Evolutionary conservation across 2,329 filamentous ascomycete species (phyloP), one percentile per base, ranked within the genome.

Genomic region (Fusarium equiseti): DNA sequence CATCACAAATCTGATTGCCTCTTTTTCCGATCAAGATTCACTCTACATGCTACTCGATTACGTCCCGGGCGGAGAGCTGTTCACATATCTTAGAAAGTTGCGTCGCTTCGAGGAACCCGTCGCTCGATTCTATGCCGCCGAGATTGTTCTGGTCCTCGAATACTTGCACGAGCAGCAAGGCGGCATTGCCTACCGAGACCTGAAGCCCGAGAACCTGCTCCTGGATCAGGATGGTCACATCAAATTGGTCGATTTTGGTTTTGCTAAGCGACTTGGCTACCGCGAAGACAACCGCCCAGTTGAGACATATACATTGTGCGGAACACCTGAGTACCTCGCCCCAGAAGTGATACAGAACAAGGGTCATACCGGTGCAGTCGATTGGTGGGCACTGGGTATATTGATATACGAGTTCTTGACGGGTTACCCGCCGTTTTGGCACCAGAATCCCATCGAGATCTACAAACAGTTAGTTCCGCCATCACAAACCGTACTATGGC

Each of bases 321-420:
- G 92, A 53, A 95, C 92, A 3, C 92, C 92, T 48, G 92, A 95
- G 77, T 95, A 95, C 79, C 88, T 95, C 48, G 92, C 92, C 3
- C 92, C 92, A 8, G 92, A 95, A 81, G 92, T 95, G 44, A 95
- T 95, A 73, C 89, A 93, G 71, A 94, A 93, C 78, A 94, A 93
- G 77, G 92, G 91, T 15, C 89, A 91, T 76, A 90, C 88, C 5
- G 90, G 88, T 4, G 92, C 92, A 16, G 92, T 95, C 38, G 92
- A 95, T 83, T 95, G 92, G 92, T 95, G 93, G 93, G 92, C 93
- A 1, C 85, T 96, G 72, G 93, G 93, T 27, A 94, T 95, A 72
- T 81, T 96, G 60, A 90, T 95, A 63, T 95, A 94, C 79, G 93
- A 96, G 77, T 95, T 95, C 77, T 82, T 95, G 51, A 94, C 93